These are phyloP conservation scores for Ogataea methanolica DNA, from an alignment of 805 yeast species.

Conservation along the genomic window DNA sequence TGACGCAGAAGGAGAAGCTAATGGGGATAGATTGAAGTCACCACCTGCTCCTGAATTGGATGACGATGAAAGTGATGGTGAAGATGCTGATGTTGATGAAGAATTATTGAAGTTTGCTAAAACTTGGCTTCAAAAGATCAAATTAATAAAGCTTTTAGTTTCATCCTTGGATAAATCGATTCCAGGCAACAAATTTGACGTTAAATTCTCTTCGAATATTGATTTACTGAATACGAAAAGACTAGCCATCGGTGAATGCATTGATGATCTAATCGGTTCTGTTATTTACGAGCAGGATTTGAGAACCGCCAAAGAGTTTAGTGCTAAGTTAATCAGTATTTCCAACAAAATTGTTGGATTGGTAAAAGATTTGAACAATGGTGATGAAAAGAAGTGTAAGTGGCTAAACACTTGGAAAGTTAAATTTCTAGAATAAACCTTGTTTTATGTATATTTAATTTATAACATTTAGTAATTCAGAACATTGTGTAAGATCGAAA, in stretches of 20 bases:
- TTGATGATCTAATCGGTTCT: slow-evolving; percentile 59
- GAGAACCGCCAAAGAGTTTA: slow-evolving; percentile 27
- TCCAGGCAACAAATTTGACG: slow-evolving; percentile 31
- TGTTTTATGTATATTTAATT: neutral
- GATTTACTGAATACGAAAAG: slow-evolving; percentile 45
- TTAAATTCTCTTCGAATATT: slow-evolving; percentile 35
- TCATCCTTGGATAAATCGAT: slow-evolving; percentile 56
- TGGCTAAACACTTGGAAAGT: slow-evolving; percentile 54
- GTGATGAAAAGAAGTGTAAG: slow-evolving; percentile 47
- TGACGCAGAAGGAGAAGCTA: slow-evolving; percentile 13
- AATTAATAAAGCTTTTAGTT: slow-evolving; percentile 54
- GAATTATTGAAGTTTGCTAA: slow-evolving; percentile 32
- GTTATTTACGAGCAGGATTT: slow-evolving; percentile 43
- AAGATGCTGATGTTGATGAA: slow-evolving; percentile 26
- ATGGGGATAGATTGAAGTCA: slow-evolving; percentile 14
- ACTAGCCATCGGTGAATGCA: slow-evolving; percentile 35
- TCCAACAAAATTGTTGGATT: slow-evolving; percentile 29
- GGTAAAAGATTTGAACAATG: slow-evolving; percentile 43
- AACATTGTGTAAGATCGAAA: no score
- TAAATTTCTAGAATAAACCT: slow-evolving; percentile 33
- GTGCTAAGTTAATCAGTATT: slow-evolving; percentile 16
- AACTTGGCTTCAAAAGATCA: slow-evolving; percentile 48
- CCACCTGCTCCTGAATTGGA: slow-evolving; percentile 3
- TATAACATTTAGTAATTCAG: no score
- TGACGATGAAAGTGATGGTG: slow-evolving; percentile 26